Base-by-base conservation (phyloP, 495 filamentous ascomycete species). In the Pseudevernia furfuracea region DNA sequence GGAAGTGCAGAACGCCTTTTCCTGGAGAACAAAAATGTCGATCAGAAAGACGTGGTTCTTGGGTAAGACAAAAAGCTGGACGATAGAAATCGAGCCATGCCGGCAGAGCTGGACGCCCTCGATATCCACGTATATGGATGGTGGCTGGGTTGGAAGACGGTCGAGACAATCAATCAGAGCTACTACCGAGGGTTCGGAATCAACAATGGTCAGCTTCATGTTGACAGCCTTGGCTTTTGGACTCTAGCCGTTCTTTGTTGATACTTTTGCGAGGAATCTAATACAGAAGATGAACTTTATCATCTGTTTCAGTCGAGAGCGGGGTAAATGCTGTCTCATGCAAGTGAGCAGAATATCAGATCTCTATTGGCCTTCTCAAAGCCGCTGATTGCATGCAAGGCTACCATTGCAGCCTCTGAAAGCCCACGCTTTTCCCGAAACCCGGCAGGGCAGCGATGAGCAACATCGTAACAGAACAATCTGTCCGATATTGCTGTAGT, bases 111-210 rank as follows among this genome's bases (percentile, higher is more conserved):
- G 68, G 19, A 77, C 71, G 12, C 84, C 84, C 72, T 85, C 83
- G 14, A 86, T 68, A 66, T 86, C 82, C 49, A 85, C 60, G 70
- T 80, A 85, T 4, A 85, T 67, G 2, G 78, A 75, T 25, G 78
- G 77, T 66, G 72, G 69, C 52, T 71, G 36, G 36, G 52, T 69
- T 7, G 74, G 74, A 4, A 70, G 66, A 38, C 56, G 49, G 1
- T 44, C 62, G 52, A 73, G 58, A 28, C 38, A 9, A 53, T 70
- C 53, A 7, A 70, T n/a, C 7, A 70, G 38, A 48, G 39, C 41
- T 52, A 53, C 28, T 5, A 68, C 39, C 55, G 61, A 36, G 28
- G 37, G 43, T 25, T 32, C 14, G 38, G 60, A 44, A 44, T 67
- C 60, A 36, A 67, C 53, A 41, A 63, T 59, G n/a, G 43, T 66